Percentiles rank a stretch among this genome's conserved stretches.
Evolutionary conservation across 2,329 filamentous ascomycete genomes (phyloP).

Genomic region (Neopestalotiopsis clavispora): DNA sequence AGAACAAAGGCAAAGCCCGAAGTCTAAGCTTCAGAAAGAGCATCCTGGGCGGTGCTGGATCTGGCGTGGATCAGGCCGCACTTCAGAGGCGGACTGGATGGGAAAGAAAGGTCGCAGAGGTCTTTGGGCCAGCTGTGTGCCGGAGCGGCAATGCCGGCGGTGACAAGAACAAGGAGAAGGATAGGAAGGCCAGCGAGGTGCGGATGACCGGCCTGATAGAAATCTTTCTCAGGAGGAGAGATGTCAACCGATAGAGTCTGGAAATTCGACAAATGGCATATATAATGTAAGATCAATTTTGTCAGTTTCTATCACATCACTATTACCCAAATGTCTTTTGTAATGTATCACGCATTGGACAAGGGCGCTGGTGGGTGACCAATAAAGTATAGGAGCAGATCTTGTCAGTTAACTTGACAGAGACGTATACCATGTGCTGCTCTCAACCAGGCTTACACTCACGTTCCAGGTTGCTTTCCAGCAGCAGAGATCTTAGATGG

Average conservation of each 20-base stretch:
- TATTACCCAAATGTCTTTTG: neutral
- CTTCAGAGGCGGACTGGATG: slow-evolving; percentile 61
- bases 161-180: slow-evolving; percentile 51
- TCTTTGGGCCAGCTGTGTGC: slow-evolving; percentile 70
- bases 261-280: neutral
- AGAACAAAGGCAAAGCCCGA: slow-evolving; percentile 19
- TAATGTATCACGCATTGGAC: no score
- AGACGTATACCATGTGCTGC: no score
- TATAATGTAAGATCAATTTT: neutral
- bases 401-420: no score
- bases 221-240: slow-evolving; percentile 61
- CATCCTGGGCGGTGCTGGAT: slow-evolving; percentile 31
- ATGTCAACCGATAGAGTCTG: neutral
- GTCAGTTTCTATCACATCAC: neutral
- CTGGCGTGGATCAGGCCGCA: slow-evolving; percentile 48
- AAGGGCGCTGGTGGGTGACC: no score
- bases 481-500: no score
- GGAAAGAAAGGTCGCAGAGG: slow-evolving; percentile 65
- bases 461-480: no score
- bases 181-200: slow-evolving; percentile 64
- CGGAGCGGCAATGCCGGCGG: slow-evolving; percentile 42
- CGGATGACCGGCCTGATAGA: slow-evolving; percentile 71
- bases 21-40: slow-evolving; percentile 50
- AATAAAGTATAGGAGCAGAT: no score
- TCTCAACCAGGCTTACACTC: no score